A percentile compares a stretch with the other conserved stretches of the same genome.
Conservation (phyloP, 352 stramenopile species). For the Phytophthora pinifolia region DNA sequence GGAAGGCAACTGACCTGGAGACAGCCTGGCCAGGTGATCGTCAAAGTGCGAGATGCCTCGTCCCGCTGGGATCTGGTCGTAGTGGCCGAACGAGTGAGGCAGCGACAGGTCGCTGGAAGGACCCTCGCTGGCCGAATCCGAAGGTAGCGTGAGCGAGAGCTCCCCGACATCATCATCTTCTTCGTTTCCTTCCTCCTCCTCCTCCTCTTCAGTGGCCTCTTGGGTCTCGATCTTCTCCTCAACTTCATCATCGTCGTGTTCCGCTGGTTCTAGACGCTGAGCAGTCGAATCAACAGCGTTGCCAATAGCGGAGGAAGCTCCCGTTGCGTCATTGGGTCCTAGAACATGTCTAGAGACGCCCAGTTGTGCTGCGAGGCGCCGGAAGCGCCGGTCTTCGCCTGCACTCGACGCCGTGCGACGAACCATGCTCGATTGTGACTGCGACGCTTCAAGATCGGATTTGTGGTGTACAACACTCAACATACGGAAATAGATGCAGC, state of each 20-base stretch:
- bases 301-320: not conserved
- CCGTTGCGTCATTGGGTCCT: conserved; percentile 10
- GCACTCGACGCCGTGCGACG: conserved; percentile 4
- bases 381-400: conserved; percentile 35
- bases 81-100: conserved; percentile 67
- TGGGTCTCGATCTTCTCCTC: conserved; percentile 23
- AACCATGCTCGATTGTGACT: conserved; percentile 9
- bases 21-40: conserved; percentile 42
- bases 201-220: conserved; percentile 22
- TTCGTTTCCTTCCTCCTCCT: conserved; percentile 24
- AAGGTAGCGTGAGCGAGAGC: conserved; percentile 37
- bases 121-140: conserved; percentile 65
- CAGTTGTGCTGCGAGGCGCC: conserved; percentile 50
- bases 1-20: conserved; percentile 2
- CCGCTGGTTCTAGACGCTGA: conserved; percentile 5
- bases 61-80: conserved; percentile 34
- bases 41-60: conserved; percentile 54
- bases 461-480: not conserved
- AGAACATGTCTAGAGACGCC: conserved; percentile 52
- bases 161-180: conserved; percentile 28
- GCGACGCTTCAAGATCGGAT: conserved; percentile 25
- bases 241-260: conserved; percentile 20
- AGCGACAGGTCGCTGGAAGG: conserved; percentile 73
- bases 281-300: conserved; percentile 1
- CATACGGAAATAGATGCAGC: conserved; percentile 26